Conservation (phyloP, 129 eudicot species). For the Sambucus nigra region DNA sequence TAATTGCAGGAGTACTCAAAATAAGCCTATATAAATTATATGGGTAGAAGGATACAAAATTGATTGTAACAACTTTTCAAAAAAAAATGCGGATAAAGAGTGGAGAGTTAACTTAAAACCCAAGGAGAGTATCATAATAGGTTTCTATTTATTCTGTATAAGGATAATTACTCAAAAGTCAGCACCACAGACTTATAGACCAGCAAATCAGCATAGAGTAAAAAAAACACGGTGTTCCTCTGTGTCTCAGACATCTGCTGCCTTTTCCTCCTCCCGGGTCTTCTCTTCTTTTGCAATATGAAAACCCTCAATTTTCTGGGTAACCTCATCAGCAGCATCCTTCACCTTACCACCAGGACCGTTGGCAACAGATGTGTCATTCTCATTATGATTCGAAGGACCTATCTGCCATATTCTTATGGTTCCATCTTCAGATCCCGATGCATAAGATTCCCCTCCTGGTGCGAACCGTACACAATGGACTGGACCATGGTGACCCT, state of each 20-base stretch:
- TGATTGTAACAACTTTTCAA: too few species aligned
- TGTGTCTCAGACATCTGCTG: not conserved
- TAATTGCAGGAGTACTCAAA: not conserved
- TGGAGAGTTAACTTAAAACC: too few species aligned
- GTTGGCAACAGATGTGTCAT: slow-evolving; percentile 19
- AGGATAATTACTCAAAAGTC: not conserved
- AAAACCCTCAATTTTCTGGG: slow-evolving; percentile 39
- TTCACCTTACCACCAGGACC: slow-evolving; percentile 28
- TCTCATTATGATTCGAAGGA: slow-evolving; percentile 24
- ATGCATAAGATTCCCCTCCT: slow-evolving; percentile 86
- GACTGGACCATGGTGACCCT: slow-evolving; percentile 95
- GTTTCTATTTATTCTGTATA: too few species aligned
- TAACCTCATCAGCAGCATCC: slow-evolving; percentile 29
- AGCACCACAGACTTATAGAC: slow-evolving; percentile 8
- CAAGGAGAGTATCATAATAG: too few species aligned
- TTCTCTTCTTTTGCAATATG: slow-evolving; percentile 30
- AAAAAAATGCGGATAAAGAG: too few species aligned
- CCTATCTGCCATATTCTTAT: slow-evolving; percentile 77
- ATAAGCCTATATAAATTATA: not conserved
- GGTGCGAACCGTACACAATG: slow-evolving; percentile 80
- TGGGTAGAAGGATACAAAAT: too few species aligned
- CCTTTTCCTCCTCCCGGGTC: slow-evolving; percentile 11
- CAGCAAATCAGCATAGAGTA: not conserved
- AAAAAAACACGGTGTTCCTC: not conserved
- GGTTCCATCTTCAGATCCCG: slow-evolving; percentile 92